Conservation (phyloP, 2,329 filamentous ascomycete species). For the Exophiala oligosperma region DNA sequence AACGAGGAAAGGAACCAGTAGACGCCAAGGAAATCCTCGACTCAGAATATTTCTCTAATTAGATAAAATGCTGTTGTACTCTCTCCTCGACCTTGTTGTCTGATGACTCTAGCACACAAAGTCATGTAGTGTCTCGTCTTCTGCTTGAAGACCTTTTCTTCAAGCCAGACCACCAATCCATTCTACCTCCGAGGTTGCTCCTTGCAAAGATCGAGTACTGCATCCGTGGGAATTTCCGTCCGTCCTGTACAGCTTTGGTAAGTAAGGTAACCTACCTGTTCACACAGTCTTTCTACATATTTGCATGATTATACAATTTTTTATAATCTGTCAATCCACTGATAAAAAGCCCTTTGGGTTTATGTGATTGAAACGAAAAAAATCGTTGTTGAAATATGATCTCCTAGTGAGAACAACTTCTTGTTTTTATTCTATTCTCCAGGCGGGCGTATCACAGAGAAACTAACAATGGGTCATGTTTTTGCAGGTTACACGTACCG, state of each 20-base stretch:
- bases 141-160: constrained; percentile 20
- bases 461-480: constrained; percentile 27
- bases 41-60: too few species aligned
- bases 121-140: constrained; percentile 15
- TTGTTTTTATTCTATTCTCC: constrained; percentile 33
- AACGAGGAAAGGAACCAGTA: too few species aligned
- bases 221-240: not conserved
- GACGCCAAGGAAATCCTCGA: too few species aligned
- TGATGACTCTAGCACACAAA: not conserved
- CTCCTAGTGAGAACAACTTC: not conserved
- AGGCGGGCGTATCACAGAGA: constrained; percentile 22
- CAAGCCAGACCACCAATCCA: constrained; percentile 8
- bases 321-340: constrained; percentile 83
- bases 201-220: not conserved
- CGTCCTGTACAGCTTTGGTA: too few species aligned
- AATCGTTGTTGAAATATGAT: constrained; percentile 48
- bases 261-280: too few species aligned
- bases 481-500: not conserved
- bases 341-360: constrained; percentile 52
- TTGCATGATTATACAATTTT: constrained; percentile 62
- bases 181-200: not conserved
- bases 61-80: too few species aligned
- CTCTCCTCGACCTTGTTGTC: too few species aligned
- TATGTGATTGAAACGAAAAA: constrained; percentile 49
- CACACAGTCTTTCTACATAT: not conserved